phyloP scores from a whole-genome alignment of 768 basidiomycete species.

The Amyloporia xantha region DNA sequence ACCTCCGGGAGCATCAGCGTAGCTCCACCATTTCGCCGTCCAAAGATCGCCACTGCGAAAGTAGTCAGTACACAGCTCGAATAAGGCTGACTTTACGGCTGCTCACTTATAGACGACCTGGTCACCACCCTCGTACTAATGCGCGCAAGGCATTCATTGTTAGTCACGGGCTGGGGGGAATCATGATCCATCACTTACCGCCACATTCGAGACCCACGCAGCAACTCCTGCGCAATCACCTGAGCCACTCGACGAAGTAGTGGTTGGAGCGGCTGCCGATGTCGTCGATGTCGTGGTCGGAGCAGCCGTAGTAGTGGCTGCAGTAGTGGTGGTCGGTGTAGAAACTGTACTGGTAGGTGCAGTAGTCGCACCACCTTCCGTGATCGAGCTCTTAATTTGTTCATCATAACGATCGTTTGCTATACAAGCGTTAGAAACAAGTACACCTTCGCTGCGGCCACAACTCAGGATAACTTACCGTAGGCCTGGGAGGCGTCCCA shows the following conservation, averaged over 20 bases:
- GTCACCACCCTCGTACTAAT: slow-evolving; percentile 22
- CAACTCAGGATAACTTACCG: too few species aligned
- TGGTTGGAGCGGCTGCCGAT: slow-evolving; percentile 8
- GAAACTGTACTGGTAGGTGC: slow-evolving; percentile 1
- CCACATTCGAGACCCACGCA: slow-evolving; percentile 22
- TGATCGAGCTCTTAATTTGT: slow-evolving; percentile 19
- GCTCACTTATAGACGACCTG: slow-evolving; percentile 16
- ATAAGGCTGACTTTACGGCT: not conserved
- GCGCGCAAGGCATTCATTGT: not conserved
- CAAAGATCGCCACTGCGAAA: slow-evolving; percentile 18
- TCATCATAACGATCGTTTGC: slow-evolving; percentile 21
- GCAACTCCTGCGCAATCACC: slow-evolving; percentile 21
- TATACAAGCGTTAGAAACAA: too few species aligned
- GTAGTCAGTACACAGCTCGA: not conserved
- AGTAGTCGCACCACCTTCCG: slow-evolving; percentile 8
- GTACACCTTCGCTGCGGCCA: not conserved
- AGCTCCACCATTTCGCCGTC: slow-evolving; percentile 26
- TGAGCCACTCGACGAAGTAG: slow-evolving; percentile 5
- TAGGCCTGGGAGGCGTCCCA: slow-evolving; percentile 30
- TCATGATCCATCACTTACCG: slow-evolving; percentile 13
- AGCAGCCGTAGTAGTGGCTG: not conserved
- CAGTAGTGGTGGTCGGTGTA: slow-evolving; percentile 2
- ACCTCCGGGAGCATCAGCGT: slow-evolving; percentile 23
- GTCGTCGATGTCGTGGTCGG: slow-evolving; percentile 8
- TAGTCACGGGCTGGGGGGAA: too few species aligned